A percentile compares a stretch with the other conserved stretches of the same genome.
These are phyloP conservation scores for Phanerochaete carnosa DNA, from an alignment of 768 basidiomycete genomes.

Conservation along the genomic window DNA sequence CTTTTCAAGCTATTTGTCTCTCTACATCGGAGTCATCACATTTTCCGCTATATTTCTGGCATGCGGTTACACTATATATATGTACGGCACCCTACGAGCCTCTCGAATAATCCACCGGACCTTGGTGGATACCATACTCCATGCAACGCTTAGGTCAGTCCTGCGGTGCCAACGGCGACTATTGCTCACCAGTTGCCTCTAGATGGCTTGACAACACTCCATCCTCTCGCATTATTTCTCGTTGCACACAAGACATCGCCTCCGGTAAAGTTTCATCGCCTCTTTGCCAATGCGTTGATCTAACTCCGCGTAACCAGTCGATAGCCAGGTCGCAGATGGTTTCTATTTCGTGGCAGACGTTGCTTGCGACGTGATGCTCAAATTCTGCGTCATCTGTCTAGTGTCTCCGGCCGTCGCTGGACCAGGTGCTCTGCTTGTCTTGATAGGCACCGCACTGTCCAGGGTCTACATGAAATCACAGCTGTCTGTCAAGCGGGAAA, in stretches of 20 bases:
- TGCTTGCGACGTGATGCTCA: constrained; percentile 23
- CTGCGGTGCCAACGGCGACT: neutral
- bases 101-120: constrained; percentile 8
- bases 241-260: constrained; percentile 66
- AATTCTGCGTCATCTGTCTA: constrained; percentile 35
- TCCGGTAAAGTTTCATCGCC: constrained; percentile 19
- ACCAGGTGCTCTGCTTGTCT: constrained; percentile 32
- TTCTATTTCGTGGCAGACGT: constrained; percentile 29
- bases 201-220: constrained; percentile 54
- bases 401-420: constrained; percentile 40
- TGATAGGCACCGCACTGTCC: constrained; percentile 41
- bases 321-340: constrained; percentile 28
- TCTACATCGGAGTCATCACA: neutral
- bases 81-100: constrained; percentile 7
- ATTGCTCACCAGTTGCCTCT: neutral
- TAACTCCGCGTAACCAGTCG: constrained; percentile 42
- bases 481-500: constrained; percentile 54
- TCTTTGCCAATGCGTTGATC: neutral
- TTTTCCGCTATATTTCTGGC: neutral
- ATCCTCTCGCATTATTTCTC: constrained; percentile 56
- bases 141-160: constrained; percentile 15
- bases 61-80: neutral
- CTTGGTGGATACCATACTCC: constrained; percentile 7
- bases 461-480: constrained; percentile 57
- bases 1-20: neutral